Conservation (phyloP, 2,329 filamentous ascomycete species). For the Penicillium vulpinum region DNA sequence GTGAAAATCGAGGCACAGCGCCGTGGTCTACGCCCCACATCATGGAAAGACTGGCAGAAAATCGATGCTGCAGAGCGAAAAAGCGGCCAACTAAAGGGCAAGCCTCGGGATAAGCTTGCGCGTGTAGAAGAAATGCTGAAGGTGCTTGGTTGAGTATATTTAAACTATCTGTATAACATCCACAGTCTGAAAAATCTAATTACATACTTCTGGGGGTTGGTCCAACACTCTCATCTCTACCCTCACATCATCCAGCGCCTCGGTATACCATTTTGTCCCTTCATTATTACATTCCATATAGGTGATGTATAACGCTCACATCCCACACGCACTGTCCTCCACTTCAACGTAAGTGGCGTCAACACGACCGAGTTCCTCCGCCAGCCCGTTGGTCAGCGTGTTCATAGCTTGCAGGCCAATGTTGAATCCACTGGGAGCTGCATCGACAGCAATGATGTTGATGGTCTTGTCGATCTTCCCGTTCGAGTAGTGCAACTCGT, state of each 20-base stretch:
- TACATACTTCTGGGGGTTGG: neutral
- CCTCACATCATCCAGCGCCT: neutral
- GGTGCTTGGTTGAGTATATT: constrained; percentile 32
- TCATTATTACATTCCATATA: neutral
- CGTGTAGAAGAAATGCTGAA: constrained; percentile 60
- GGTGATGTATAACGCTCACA: constrained; percentile 7
- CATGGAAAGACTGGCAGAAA: constrained; percentile 81
- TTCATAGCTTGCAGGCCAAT: constrained; percentile 52
- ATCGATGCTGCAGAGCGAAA: constrained; percentile 79
- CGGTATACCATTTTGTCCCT: neutral
- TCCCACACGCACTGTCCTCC: constrained; percentile 12
- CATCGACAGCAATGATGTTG: constrained; percentile 53
- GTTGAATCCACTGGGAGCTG: constrained; percentile 50
- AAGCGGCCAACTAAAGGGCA: constrained; percentile 66
- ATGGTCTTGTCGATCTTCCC: constrained; percentile 42
- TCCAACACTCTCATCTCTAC: neutral
- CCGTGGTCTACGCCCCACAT: constrained; percentile 63
- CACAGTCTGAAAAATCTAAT: neutral
- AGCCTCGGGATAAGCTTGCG: constrained; percentile 70
- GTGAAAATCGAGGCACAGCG: constrained; percentile 62
- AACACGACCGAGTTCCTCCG: constrained; percentile 47
- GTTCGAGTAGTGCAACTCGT: constrained; percentile 49
- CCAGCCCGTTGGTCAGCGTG: constrained; percentile 49
- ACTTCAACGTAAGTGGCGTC: constrained; percentile 30
- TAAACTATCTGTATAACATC: neutral